Percentiles rank a stretch among this genome's conserved stretches.
These are phyloP conservation scores for Gentiana dahurica DNA, from an alignment of 257 asterid species.

Conservation along the genomic window DNA sequence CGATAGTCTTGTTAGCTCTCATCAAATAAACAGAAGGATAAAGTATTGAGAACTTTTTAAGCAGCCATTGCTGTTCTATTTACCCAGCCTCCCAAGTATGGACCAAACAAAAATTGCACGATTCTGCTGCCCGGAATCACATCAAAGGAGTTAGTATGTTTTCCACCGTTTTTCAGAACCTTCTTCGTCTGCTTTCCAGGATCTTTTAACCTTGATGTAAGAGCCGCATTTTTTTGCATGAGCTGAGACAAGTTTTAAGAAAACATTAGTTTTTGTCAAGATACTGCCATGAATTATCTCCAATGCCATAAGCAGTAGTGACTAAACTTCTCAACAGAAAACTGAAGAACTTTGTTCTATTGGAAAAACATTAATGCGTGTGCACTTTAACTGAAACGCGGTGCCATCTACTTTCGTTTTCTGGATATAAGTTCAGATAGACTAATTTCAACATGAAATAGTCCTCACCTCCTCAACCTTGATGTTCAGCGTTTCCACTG, in stretches of 20 bases:
- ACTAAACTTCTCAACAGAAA: background rate
- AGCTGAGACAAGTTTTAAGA: conserved; percentile 31
- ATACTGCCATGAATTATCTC: background rate
- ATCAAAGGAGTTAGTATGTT: background rate
- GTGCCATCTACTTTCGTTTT: background rate
- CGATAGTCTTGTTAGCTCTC: too few relatives aligned
- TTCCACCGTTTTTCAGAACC: conserved; percentile 4
- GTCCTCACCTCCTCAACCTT: conserved; percentile 37
- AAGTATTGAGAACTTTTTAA: too few relatives aligned
- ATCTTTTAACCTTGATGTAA: conserved; percentile 28
- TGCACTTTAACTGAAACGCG: background rate
- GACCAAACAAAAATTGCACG: conserved; percentile 6
- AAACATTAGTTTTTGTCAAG: conserved; percentile 1
- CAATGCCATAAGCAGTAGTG: too few relatives aligned
- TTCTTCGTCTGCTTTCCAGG: conserved; percentile 6
- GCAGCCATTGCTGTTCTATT: background rate
- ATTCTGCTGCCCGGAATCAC: conserved; percentile 3
- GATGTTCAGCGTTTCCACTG: conserved; percentile 31
- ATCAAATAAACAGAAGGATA: too few relatives aligned
- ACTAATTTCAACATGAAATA: too few relatives aligned
- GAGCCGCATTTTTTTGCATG: conserved; percentile 32
- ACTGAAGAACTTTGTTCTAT: background rate
- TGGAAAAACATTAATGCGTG: background rate
- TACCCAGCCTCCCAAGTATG: conserved; percentile 5
- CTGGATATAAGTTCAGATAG: background rate